Base-by-base conservation (phyloP, 2,329 filamentous ascomycete species). In the Aspergillus ibericus region DNA sequence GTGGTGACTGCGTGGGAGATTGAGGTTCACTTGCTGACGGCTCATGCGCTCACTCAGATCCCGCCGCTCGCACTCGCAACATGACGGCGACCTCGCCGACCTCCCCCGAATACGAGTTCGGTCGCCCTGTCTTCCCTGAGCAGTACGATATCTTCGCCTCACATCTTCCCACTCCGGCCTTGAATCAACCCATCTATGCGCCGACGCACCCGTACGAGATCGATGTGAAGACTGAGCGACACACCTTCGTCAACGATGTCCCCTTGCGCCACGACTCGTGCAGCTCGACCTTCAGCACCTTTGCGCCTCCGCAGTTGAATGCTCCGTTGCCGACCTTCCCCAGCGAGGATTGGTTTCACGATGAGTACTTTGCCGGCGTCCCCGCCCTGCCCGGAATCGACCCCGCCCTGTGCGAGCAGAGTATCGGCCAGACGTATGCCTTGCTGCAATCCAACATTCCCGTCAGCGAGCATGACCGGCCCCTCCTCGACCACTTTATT, bases 151-250 rank as follows among this genome's bases (percentile, higher is more conserved):
- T 72, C 36, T 79, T 77, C 64, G 64, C 66, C 38, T 72, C 75
- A 29, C 73, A 78, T 70, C 58, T 79, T 72, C 63, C 77, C 70
- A 66, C 80, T 70, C 68, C 82, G 68, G 83, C 80, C 71, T 90
- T 89, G 78, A 85, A 63, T 51, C 75, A 81, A 64, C 77, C 80
- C 16, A 82, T 84, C 77, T 89, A 76, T 77, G 77, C 80, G 4
- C 76, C 82, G 12, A 83, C 84, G 63, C 85, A 89, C 18, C 92
- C 93, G 0, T 97, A 96, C 73, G 93, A 97, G 77, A 88, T 97
- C 61, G 93, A 97, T 74, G 90, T 98, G 80, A 96, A 93, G 83
- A 97, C 93, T 1, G 93, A 97, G 79, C 85, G 91, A 64, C 92
- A 97, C 68, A 92, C 96, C 81, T 96, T 91, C 75, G 88, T 97